Conservation (phyloP, 1,284 basidiomycete species). For the Naganishia cerealis region DNA sequence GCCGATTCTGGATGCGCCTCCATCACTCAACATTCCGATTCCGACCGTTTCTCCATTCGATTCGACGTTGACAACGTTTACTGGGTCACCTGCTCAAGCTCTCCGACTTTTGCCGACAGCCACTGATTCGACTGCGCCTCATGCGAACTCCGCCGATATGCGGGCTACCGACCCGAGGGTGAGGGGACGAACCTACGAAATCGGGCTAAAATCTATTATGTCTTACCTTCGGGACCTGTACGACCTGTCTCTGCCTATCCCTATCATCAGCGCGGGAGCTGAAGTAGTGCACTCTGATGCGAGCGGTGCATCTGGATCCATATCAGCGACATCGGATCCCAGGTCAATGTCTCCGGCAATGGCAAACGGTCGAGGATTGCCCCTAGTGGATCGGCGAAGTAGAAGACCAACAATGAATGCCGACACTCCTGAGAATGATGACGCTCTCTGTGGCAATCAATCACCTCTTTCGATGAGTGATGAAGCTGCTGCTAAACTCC, state of each 20-base stretch:
- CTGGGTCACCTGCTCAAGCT: slow-evolving; percentile 5
- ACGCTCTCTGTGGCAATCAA: slow-evolving; percentile 1
- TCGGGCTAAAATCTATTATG: slow-evolving; percentile 82
- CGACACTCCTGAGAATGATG: background rate
- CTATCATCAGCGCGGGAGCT: slow-evolving; percentile 40
- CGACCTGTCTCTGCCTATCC: slow-evolving; percentile 62
- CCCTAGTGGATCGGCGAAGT: background rate
- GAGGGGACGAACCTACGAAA: slow-evolving; percentile 39
- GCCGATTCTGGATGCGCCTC: slow-evolving; percentile 65
- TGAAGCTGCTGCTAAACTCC: slow-evolving; percentile 11
- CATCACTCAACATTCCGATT: slow-evolving; percentile 54
- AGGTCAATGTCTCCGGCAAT: slow-evolving; percentile 22
- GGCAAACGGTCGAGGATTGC: slow-evolving; percentile 10
- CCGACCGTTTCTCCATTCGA: slow-evolving; percentile 65
- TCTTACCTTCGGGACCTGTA: slow-evolving; percentile 92
- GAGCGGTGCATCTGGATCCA: slow-evolving; percentile 31
- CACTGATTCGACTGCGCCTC: background rate
- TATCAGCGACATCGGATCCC: slow-evolving; percentile 23
- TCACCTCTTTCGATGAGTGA: slow-evolving; percentile 9
- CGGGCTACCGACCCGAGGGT: background rate
- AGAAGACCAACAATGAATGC: slow-evolving; percentile 18
- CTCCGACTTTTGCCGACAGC: background rate
- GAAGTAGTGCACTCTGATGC: slow-evolving; percentile 41
- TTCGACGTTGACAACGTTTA: background rate
- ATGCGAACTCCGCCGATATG: background rate